Conservation (phyloP, 176 grass and related monocot species). For the Tillandsia fasciculata region DNA sequence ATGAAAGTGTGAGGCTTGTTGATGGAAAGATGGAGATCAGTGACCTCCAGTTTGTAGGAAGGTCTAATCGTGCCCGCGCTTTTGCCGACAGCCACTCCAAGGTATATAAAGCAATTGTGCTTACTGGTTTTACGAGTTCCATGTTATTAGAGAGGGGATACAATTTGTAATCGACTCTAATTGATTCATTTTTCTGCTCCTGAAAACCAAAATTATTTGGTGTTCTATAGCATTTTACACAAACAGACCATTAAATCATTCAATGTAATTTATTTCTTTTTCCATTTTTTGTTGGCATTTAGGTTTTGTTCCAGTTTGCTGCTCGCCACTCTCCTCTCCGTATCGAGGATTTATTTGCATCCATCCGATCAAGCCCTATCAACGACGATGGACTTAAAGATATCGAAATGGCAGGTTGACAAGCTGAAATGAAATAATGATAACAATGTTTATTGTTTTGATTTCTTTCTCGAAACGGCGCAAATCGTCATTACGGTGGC, state of each 20-base stretch:
- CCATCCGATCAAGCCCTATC: constrained; percentile 43
- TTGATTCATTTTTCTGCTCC: no score
- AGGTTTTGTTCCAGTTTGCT: constrained; percentile 93
- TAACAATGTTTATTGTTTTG: no score
- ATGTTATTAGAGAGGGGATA: not conserved
- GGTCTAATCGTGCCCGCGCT: constrained; percentile 52
- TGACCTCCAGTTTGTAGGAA: constrained; percentile 56
- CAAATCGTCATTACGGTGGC: no score
- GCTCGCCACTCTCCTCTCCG: constrained; percentile 60
- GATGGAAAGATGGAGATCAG: constrained; percentile 68
- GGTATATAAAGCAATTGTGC: constrained; percentile 26
- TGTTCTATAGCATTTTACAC: no score
- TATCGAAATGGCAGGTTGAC: constrained; percentile 69
- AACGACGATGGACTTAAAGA: constrained; percentile 41
- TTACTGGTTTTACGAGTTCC: not conserved
- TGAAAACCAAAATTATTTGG: no score
- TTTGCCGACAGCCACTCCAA: constrained; percentile 92
- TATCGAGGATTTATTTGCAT: constrained; percentile 69
- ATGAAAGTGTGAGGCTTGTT: constrained; percentile 73
- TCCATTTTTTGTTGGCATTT: constrained; percentile 13
- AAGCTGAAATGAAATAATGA: constrained; percentile 3
- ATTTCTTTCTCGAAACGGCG: no score
- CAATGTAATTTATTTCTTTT: not conserved
- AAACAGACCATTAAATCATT: constrained; percentile 6
- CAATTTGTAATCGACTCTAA: no score